A percentile compares a stretch with the other conserved stretches of the same genome.
phyloP scores from a whole-genome alignment of 2,329 filamentous ascomycete genomes.

The Calcarisporium arbuscula region DNA sequence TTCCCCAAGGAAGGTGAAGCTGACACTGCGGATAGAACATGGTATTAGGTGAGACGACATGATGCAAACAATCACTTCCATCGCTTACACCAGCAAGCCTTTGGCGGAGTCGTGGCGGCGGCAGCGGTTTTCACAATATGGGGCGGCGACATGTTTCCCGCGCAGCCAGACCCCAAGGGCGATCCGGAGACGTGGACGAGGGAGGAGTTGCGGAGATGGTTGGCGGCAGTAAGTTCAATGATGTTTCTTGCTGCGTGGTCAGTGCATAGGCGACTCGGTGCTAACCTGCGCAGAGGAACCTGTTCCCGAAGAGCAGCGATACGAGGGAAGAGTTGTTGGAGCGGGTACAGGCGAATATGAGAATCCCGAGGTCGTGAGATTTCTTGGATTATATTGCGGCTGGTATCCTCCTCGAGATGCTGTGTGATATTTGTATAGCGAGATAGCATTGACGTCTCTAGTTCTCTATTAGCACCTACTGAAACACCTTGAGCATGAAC shows the following conservation, averaged over 20 bases:
- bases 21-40: slow-evolving; percentile 47
- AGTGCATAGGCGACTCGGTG: too few species aligned
- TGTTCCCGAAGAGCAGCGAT: slow-evolving; percentile 37
- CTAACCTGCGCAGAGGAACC: slow-evolving; percentile 31
- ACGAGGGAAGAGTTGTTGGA: slow-evolving; percentile 41
- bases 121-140: slow-evolving; percentile 80
- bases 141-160: slow-evolving; percentile 78
- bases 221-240: slow-evolving; percentile 60
- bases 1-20: too few species aligned
- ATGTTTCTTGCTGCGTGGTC: not conserved
- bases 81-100: slow-evolving; percentile 44
- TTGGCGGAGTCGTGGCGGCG: slow-evolving; percentile 74
- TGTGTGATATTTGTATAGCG: too few species aligned
- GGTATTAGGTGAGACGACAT: slow-evolving; percentile 52
- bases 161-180: slow-evolving; percentile 68
- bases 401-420: too few species aligned
- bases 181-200: slow-evolving; percentile 66
- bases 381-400: too few species aligned
- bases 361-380: slow-evolving; percentile 27
- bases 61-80: slow-evolving; percentile 1
- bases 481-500: too few species aligned
- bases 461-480: too few species aligned
- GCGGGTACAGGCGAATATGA: slow-evolving; percentile 41
- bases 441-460: too few species aligned
- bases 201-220: slow-evolving; percentile 75